phyloP scores from a whole-genome alignment of 768 basidiomycete species.

The Boletus rufocinnamomeus region DNA sequence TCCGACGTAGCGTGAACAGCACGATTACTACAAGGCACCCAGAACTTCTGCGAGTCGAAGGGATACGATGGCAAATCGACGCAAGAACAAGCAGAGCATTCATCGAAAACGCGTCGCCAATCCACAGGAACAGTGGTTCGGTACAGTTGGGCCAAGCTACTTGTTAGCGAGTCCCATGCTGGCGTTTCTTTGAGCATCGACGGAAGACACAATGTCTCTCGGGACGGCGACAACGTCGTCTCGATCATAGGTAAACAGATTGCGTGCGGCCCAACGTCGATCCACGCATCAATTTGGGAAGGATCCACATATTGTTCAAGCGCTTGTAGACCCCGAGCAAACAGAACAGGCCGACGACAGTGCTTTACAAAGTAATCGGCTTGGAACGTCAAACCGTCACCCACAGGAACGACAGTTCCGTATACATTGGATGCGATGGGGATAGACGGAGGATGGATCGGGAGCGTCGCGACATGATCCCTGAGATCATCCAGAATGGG shows the following conservation, averaged over 20 bases:
- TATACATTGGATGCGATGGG: conserved; percentile 64
- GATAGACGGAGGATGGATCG: conserved; percentile 49
- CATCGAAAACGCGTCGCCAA: conserved; percentile 58
- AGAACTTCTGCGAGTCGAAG: conserved; percentile 56
- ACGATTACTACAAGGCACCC: conserved; percentile 49
- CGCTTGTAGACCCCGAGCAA: conserved; percentile 50
- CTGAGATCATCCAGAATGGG: conserved; percentile 55
- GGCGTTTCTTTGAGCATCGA: conserved; percentile 51
- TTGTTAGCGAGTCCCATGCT: conserved; percentile 47
- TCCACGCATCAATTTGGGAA: conserved; percentile 46
- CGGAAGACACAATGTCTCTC: conserved; percentile 43
- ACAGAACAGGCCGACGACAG: conserved; percentile 56
- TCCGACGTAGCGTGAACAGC: background rate
- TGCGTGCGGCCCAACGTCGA: conserved; percentile 70
- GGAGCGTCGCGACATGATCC: conserved; percentile 38
- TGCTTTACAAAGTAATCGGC: conserved; percentile 59
- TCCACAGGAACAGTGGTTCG: conserved; percentile 40
- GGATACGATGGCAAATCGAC: conserved; percentile 66
- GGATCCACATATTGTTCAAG: conserved; percentile 35
- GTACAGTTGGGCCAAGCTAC: conserved; percentile 53
- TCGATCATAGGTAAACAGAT: conserved; percentile 59
- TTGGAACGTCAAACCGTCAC: conserved; percentile 50
- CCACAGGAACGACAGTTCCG: conserved; percentile 54
- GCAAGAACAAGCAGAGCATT: conserved; percentile 43
- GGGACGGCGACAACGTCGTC: conserved; percentile 28